phyloP scores from a whole-genome alignment of 331 rosid genomes.

The Prunus yedoensis region DNA sequence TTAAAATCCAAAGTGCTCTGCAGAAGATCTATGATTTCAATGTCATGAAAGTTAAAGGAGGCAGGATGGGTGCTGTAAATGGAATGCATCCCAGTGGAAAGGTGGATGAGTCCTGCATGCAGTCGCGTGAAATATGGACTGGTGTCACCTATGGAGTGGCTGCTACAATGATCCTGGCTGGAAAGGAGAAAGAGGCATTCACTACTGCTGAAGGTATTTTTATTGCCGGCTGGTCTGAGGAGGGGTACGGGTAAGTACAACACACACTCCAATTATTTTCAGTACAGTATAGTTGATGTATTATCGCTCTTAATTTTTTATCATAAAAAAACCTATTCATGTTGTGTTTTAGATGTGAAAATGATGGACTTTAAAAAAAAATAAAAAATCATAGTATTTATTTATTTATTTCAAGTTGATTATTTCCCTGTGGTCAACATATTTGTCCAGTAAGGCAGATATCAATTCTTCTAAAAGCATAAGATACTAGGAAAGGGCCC shows the following conservation, averaged over 20 bases:
- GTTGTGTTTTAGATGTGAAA: background rate
- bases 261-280: background rate
- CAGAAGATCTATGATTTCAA: conserved; percentile 84
- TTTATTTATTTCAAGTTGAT: too few relatives aligned
- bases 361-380: too few relatives aligned
- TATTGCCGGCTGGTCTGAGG: conserved; percentile 95
- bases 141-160: conserved; percentile 98
- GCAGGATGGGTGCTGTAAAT: conserved; percentile 97
- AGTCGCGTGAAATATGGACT: conserved; percentile 95
- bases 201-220: conserved; percentile 89
- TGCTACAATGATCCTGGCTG: conserved; percentile 91
- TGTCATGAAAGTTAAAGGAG: conserved; percentile 92
- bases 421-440: background rate
- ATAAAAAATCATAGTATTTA: too few relatives aligned
- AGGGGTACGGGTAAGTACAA: conserved; percentile 81
- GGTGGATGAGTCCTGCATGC: conserved; percentile 99
- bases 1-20: conserved; percentile 71
- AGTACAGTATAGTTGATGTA: background rate
- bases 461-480: background rate
- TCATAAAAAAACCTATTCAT: background rate
- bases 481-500: too few relatives aligned
- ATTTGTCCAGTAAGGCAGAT: background rate
- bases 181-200: conserved; percentile 95
- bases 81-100: conserved; percentile 94
- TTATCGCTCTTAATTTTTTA: too few relatives aligned